Base-by-base conservation (phyloP, 345 rosid species). In the Salix udensis region DNA sequence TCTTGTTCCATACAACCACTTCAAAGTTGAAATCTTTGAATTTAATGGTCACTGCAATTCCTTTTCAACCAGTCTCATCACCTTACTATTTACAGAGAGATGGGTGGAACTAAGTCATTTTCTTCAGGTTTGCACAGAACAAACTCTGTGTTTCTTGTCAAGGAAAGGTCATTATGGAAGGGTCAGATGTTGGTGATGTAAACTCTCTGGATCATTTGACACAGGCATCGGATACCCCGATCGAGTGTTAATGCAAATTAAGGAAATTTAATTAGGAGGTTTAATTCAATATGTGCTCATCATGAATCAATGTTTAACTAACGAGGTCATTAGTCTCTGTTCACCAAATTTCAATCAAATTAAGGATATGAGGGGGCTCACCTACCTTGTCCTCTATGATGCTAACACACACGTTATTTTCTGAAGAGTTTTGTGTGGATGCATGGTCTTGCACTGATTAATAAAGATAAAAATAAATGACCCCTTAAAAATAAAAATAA, bases 151-250 rank as follows among this genome's bases (percentile, higher is more conserved):
- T 77, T 77, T 70, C 77, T 72, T 66, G 65, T 30, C 67, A 71
- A 67, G 75, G 84, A 74, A 80, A 83, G 39, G 67, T 40, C 46
- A 80, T 83, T 2, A 34, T 34, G 6, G 75, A 74, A 46, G 46
- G 69, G 61, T 76, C 77, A 69, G 75, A 48, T 65, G 36, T 79
- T 58, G 62, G 62, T 4, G 10, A 9, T 23, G 10, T n/a, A 23
- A 34, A n/a, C 4, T 10, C 23, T 9, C 9, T 58, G 62, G 23
- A 58, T n/a, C 28, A 58, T 58, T 58, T 23, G 24, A 58, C 62
- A 1, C 3, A n/a, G 28, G 28, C 28, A 21, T 48, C 50, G 52
- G 52, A 48, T 5, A 46, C 6, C 62, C 62, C 62, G 36, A 34
- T 34, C 37, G 4, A n/a, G 62, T 58, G 28, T 12, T 58, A 23